Conservation (phyloP, 768 basidiomycete species). For the Tricholoma sp. region DNA sequence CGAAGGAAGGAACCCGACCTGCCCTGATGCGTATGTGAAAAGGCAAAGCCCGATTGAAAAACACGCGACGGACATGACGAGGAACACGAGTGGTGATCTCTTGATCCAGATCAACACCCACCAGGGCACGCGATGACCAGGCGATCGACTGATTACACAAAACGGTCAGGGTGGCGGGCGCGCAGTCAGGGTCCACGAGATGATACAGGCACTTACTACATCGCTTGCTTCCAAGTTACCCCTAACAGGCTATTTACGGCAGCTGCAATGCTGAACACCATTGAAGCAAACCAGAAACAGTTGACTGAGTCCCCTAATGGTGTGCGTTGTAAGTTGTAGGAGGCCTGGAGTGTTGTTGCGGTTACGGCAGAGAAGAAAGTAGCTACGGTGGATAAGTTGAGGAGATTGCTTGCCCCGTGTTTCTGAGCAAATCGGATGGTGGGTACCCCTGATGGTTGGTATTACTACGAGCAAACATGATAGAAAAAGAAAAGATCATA, state of each 20-base stretch:
- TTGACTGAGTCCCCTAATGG: slow-evolving; percentile 52
- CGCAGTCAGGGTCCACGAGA: neutral
- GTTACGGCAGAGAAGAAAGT: slow-evolving; percentile 77
- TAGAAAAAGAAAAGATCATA: slow-evolving; percentile 21
- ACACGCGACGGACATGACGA: slow-evolving; percentile 78
- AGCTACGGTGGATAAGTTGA: slow-evolving; percentile 71
- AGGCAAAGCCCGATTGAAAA: slow-evolving; percentile 76
- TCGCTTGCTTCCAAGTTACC: slow-evolving; percentile 75
- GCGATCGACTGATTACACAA: slow-evolving; percentile 50
- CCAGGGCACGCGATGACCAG: slow-evolving; percentile 73
- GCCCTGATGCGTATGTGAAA: slow-evolving; percentile 69
- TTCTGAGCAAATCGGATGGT: slow-evolving; percentile 74
- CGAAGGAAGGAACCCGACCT: slow-evolving; percentile 36
- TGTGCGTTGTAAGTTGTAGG: slow-evolving; percentile 37
- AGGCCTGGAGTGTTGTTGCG: slow-evolving; percentile 68
- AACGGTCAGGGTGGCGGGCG: slow-evolving; percentile 5
- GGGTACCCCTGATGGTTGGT: slow-evolving; percentile 52
- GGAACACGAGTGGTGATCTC: slow-evolving; percentile 74
- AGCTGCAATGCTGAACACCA: slow-evolving; percentile 73
- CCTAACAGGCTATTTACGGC: slow-evolving; percentile 76
- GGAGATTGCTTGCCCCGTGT: slow-evolving; percentile 62
- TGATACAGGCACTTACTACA: slow-evolving; percentile 54
- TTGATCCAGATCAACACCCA: slow-evolving; percentile 89
- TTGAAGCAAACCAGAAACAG: slow-evolving; percentile 67
- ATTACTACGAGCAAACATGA: neutral